Evolutionary conservation across 805 yeast genomes (phyloP).

Genomic region (Metschnikowia rubicola): DNA sequence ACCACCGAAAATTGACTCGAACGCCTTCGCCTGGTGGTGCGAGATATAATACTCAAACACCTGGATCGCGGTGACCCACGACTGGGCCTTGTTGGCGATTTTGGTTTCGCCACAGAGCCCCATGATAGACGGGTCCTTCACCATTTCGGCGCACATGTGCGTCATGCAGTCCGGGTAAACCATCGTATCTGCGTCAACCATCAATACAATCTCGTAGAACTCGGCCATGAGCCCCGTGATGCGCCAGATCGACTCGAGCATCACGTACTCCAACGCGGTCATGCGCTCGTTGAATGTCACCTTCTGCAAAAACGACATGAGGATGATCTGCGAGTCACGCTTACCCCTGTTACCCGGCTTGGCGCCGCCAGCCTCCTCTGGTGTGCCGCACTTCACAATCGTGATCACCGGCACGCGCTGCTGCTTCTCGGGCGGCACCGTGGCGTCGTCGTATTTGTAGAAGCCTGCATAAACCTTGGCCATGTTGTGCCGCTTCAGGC

Average conservation of each 20-base stretch:
- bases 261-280: constrained; percentile 84
- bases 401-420: constrained; percentile 77
- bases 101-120: constrained; percentile 95
- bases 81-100: constrained; percentile 73
- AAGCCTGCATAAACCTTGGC: constrained; percentile 95
- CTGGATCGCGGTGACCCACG: constrained; percentile 92
- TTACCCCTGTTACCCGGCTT: constrained; percentile 94
- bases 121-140: constrained; percentile 80
- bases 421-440: constrained; percentile 77
- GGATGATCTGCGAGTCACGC: constrained; percentile 87
- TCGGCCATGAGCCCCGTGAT: constrained; percentile 84
- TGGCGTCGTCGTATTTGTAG: constrained; percentile 75
- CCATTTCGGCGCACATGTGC: constrained; percentile 89
- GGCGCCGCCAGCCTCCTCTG: constrained; percentile 61
- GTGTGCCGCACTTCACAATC: constrained; percentile 86
- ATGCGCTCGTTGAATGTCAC: constrained; percentile 90
- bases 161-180: constrained; percentile 84
- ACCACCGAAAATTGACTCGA: constrained; percentile 91
- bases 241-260: constrained; percentile 71
- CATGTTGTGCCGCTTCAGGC: constrained; percentile 94
- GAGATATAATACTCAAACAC: constrained; percentile 92
- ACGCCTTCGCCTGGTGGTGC: constrained; percentile 91
- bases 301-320: constrained; percentile 86
- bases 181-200: constrained; percentile 95
- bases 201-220: constrained; percentile 73